Percentiles rank a stretch among this genome's conserved stretches.
These are phyloP conservation scores for Plasmodium vivax DNA, from an alignment of 169 alveolate genomes.

Conservation along the genomic window DNA sequence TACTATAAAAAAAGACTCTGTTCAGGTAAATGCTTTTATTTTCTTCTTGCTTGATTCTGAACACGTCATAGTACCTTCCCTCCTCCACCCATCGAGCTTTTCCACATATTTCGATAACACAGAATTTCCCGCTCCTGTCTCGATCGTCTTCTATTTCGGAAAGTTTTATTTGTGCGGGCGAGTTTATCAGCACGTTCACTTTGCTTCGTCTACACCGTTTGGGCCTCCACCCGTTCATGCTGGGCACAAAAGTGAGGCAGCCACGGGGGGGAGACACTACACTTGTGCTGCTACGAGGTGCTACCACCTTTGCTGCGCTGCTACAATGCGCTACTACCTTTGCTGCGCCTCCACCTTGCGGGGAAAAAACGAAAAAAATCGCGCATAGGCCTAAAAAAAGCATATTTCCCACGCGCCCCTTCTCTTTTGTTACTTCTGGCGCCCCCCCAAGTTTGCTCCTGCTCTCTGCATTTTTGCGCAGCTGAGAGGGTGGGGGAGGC, in stretches of 20 bases:
- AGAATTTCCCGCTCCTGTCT: conserved; percentile 86
- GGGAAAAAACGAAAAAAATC: conserved; percentile 4
- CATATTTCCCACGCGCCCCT: conserved; percentile 41
- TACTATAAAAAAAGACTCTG: conserved; percentile 83
- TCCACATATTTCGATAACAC: conserved; percentile 86
- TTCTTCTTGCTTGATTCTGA: conserved; percentile 85
- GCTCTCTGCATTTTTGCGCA: background rate
- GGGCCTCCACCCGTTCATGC: background rate
- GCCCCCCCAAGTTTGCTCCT: background rate
- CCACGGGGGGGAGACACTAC: background rate
- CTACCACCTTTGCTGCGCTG: background rate
- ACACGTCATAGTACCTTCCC: conserved; percentile 89
- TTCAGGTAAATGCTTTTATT: conserved; percentile 82
- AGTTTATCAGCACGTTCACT: conserved; percentile 59
- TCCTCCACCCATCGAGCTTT: conserved; percentile 86
- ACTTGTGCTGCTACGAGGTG: too few species aligned
- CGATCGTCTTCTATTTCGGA: conserved; percentile 80
- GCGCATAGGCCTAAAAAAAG: conserved; percentile 23
- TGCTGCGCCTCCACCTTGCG: background rate
- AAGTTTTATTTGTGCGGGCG: conserved; percentile 88
- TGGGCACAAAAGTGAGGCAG: conserved; percentile 9
- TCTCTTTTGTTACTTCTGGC: background rate
- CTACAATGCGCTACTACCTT: too few species aligned
- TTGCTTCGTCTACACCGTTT: background rate
- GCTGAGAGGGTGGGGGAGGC: background rate